Evolutionary conservation across 1,284 basidiomycete genomes (phyloP), one percentile per base, ranked within the genome.

Genomic region (Rhizoctonia solani): DNA sequence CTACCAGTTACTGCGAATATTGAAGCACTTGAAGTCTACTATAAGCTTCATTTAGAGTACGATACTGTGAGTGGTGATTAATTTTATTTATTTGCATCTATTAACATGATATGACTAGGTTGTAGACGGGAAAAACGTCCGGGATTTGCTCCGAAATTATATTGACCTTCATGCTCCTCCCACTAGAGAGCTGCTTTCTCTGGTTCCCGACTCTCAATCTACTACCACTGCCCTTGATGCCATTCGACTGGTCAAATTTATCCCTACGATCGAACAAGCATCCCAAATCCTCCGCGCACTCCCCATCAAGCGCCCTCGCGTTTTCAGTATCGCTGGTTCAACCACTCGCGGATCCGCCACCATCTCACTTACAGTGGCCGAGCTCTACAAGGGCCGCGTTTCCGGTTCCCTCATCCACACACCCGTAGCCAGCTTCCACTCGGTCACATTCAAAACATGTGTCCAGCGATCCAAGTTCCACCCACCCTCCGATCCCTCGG

Each of bases 401-500:
- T 55, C 54, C 34, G 19, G 25, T 8, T 37, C 54, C 37, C 37
- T 55, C 2, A 27, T 42, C 21, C 54, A 55, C 37, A 55, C 37
- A 11, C 54, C 54, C 5, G 54, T 55, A 25, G 54, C 54, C 37
- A 39, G 54, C 23, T 55, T 55, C 37, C 54, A 55, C 37, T 55
- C 54, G 11, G 37, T 55, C 54, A 27, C 37, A 14, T 55, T 55
- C 54, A 55, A 55, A 39, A 39, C 54, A 19, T 55, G 54, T 39
- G 37, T 55, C 54, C 54, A 55, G 42, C 54, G 54, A 9, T 55
- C 54, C 34, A 55, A 55, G 25, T 55, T 55, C 54, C 54, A 55
- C 16, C n/a, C 42, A 21, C 54, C 54, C 13, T 55, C 54, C 37
- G 54, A 55, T 34, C 54, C 54, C 3, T 23, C 25, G 37, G 23